These are phyloP conservation scores for Phytophthora sansomeana DNA, from an alignment of 352 stramenopile genomes.

Conservation along the genomic window DNA sequence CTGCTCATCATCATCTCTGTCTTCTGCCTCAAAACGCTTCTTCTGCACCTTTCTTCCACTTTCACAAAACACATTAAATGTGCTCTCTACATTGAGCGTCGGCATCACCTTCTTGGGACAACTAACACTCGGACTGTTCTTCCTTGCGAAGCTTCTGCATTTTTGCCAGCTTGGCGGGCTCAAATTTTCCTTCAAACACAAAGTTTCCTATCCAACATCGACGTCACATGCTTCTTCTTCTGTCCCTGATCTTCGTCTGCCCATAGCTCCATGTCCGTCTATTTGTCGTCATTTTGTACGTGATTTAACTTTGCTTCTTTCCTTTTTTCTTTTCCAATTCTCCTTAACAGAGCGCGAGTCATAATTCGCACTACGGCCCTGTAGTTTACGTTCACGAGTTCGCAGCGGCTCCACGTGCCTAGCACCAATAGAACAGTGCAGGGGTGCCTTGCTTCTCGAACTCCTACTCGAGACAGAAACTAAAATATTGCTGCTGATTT, in stretches of 20 bases:
- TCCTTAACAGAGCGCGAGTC: constrained; percentile 60
- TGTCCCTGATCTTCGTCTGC: constrained; percentile 5
- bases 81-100: constrained; percentile 82
- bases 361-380: constrained; percentile 97
- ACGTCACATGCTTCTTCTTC: constrained; percentile 26
- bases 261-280: constrained; percentile 17
- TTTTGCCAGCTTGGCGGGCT: constrained; percentile 62
- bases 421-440: constrained; percentile 94
- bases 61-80: constrained; percentile 87
- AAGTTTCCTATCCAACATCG: constrained; percentile 83
- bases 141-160: constrained; percentile 74
- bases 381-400: constrained; percentile 96
- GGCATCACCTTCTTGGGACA: constrained; percentile 91
- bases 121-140: constrained; percentile 94
- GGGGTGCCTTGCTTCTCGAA: constrained; percentile 88
- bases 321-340: constrained; percentile 12
- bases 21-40: constrained; percentile 2
- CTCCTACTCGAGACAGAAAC: constrained; percentile 91
- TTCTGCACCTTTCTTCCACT: constrained; percentile 42
- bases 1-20: constrained; percentile 9
- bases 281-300: constrained; percentile 3
- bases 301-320: constrained; percentile 16
- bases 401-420: constrained; percentile 93
- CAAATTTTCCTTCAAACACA: constrained; percentile 74
- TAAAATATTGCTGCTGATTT: constrained; percentile 94